phyloP scores from a whole-genome alignment of 2,329 filamentous ascomycete genomes.

The Pseudohalonectria lignicola region DNA sequence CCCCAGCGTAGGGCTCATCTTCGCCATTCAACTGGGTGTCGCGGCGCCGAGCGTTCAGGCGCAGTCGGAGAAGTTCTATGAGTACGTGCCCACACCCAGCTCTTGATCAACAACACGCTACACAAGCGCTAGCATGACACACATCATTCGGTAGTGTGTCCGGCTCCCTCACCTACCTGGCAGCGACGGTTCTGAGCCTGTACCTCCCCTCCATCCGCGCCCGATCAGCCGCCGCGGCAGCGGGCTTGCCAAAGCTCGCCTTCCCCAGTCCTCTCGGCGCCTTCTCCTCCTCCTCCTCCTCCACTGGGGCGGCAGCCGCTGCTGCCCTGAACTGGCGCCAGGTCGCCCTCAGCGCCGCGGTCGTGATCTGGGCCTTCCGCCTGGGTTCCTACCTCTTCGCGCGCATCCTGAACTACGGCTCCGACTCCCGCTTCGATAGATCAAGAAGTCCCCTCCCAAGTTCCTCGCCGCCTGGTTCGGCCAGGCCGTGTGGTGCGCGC shows the following conservation, averaged over 20 bases:
- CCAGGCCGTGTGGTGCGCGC: conserved; percentile 57
- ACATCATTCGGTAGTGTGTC: too few species aligned
- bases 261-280: too few species aligned
- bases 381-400: conserved; percentile 54
- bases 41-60: conserved; percentile 50
- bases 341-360: conserved; percentile 25
- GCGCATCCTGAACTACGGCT: conserved; percentile 46
- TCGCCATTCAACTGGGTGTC: conserved; percentile 50
- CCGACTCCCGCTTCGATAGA: conserved; percentile 39
- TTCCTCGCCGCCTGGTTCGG: conserved; percentile 30
- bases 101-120: too few species aligned
- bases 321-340: conserved; percentile 49
- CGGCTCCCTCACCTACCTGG: conserved; percentile 55
- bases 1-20: conserved; percentile 50
- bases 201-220: conserved; percentile 49
- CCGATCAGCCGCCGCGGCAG: conserved; percentile 30
- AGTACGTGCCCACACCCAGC: too few species aligned
- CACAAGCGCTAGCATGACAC: too few species aligned
- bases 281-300: conserved; percentile 23
- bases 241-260: conserved; percentile 33
- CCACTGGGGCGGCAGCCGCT: conserved; percentile 14
- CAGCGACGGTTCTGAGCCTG: conserved; percentile 50
- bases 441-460: conserved; percentile 21
- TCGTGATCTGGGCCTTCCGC: conserved; percentile 47
- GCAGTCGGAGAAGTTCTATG: conserved; percentile 57